Percentiles rank a stretch among this genome's conserved stretches.
phyloP scores from a whole-genome alignment of 352 stramenopile genomes.

The Salisapilia sapeloensis region DNA sequence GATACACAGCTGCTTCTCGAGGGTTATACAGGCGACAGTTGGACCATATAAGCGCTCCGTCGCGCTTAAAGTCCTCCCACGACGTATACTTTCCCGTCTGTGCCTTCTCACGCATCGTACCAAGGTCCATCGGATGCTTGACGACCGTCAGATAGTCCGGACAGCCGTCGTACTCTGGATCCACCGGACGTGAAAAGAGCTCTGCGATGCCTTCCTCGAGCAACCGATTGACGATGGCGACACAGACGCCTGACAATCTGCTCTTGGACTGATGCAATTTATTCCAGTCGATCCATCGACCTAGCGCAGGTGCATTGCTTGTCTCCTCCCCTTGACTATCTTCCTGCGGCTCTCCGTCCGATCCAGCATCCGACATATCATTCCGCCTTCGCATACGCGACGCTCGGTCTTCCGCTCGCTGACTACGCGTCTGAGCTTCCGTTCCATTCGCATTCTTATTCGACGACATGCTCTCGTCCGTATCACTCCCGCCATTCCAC shows the following conservation, averaged over 20 bases:
- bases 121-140: conserved; percentile 71
- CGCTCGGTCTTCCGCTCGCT: too few relatives aligned
- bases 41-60: conserved; percentile 64
- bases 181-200: conserved; percentile 68
- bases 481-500: conserved; percentile 26
- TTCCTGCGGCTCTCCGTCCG: conserved; percentile 5
- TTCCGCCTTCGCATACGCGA: too few relatives aligned
- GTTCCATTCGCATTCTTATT: too few relatives aligned
- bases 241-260: conserved; percentile 30
- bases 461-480: too few relatives aligned
- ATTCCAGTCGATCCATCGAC: conserved; percentile 57
- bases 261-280: conserved; percentile 5
- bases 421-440: too few relatives aligned
- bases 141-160: conserved; percentile 74
- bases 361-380: too few relatives aligned
- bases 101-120: conserved; percentile 36
- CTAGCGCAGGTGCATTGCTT: conserved; percentile 1
- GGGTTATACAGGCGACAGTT: conserved; percentile 78
- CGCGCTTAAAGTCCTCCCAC: conserved; percentile 62
- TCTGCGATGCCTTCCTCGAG: conserved; percentile 63
- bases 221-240: conserved; percentile 34
- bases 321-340: conserved; percentile 2
- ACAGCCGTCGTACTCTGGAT: conserved; percentile 67
- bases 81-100: conserved; percentile 9
- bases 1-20: conserved; percentile 49